phyloP scores from a whole-genome alignment of 148 eudicot genomes.

The Amaranthus cruentus region DNA sequence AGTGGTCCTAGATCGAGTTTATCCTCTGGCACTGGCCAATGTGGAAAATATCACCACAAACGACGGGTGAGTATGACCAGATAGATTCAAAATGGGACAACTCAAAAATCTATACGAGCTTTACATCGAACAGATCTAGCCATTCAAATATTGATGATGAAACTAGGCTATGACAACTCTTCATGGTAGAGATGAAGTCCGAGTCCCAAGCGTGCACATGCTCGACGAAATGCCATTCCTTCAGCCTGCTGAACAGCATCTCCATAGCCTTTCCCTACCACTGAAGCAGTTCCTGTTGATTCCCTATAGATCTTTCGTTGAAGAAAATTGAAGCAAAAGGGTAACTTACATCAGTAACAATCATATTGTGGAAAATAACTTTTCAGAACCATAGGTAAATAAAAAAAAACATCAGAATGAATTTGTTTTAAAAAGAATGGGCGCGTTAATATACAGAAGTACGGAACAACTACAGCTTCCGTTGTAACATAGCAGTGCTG shows the following conservation, averaged over 20 bases:
- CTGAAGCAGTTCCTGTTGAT: constrained; percentile 73
- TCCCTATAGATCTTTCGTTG: constrained; percentile 64
- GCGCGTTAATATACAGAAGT: neutral
- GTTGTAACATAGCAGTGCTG: neutral
- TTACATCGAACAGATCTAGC: neutral
- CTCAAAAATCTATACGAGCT: neutral
- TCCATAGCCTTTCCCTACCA: constrained; percentile 53
- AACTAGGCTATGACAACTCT: constrained; percentile 43
- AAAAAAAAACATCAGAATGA: neutral
- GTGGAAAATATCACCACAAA: neutral
- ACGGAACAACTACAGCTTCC: neutral
- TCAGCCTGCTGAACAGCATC: constrained; percentile 93
- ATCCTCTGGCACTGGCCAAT: neutral
- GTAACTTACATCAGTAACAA: neutral
- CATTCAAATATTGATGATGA: neutral
- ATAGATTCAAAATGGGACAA: neutral
- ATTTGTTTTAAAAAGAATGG: neutral
- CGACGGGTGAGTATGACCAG: too few species aligned
- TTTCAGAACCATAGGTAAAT: neutral
- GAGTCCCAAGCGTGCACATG: constrained; percentile 95
- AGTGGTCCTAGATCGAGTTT: neutral
- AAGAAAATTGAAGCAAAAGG: neutral
- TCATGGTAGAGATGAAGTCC: constrained; percentile 95
- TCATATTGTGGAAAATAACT: neutral
- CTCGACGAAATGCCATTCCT: constrained; percentile 98